Percentiles rank a stretch among this genome's conserved stretches.
These are phyloP conservation scores for Cucurbita moschata DNA, from an alignment of 306 rosid species.

Conservation along the genomic window DNA sequence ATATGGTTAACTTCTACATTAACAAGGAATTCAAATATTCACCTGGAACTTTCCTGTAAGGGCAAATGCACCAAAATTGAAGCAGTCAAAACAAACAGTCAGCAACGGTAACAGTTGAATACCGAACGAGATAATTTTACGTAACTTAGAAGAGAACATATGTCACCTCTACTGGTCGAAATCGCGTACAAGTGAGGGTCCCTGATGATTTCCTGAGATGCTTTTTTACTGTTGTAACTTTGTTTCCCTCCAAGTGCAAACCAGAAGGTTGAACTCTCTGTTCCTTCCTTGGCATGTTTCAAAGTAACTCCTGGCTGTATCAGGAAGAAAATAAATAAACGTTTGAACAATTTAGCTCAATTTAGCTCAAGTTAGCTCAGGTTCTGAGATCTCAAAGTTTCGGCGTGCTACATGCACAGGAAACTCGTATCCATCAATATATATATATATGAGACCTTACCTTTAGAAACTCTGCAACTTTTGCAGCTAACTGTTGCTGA, in stretches of 20 bases:
- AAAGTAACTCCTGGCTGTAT: conserved; percentile 77
- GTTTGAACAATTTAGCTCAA: not conserved
- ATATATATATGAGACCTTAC: conserved; percentile 17
- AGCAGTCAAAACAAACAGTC: conserved; percentile 23
- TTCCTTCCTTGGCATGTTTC: conserved; percentile 94
- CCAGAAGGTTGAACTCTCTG: conserved; percentile 98
- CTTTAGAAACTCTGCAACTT: conserved; percentile 83
- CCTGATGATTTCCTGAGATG: conserved; percentile 43
- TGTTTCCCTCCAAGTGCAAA: conserved; percentile 91
- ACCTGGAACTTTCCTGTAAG: conserved; percentile 86
- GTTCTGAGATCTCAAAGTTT: not conserved
- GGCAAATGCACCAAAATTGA: conserved; percentile 27
- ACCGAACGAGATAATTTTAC: conserved; percentile 10
- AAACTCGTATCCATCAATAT: not conserved
- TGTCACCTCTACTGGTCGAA: conserved; percentile 61
- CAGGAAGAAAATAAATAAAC: conserved; percentile 4
- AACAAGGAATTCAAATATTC: conserved; percentile 20
- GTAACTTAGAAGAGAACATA: not conserved
- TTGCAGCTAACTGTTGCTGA: conserved; percentile 89
- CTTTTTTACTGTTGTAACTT: conserved; percentile 57
- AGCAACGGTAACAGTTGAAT: conserved; percentile 8
- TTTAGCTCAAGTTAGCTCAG: not conserved
- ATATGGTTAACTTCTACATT: not conserved
- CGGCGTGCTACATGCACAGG: not conserved
- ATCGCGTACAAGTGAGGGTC: conserved; percentile 86